Base-by-base conservation (phyloP, 2,329 filamentous ascomycete genomes). In the Aspergillus costaricaensis region DNA sequence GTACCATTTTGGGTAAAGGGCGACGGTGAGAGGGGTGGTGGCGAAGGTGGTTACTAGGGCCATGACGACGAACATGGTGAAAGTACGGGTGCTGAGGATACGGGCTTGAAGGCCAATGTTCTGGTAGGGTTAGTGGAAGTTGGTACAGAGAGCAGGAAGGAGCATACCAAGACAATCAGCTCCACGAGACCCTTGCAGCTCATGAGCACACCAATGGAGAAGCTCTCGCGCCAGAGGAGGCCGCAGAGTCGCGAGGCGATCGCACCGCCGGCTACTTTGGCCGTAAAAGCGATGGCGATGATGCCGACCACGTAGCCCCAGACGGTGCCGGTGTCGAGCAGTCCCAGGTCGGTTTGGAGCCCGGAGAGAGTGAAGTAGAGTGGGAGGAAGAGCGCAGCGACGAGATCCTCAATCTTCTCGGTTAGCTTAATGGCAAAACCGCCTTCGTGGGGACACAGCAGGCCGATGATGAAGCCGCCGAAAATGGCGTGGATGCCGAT, bases 401-500 rank as follows among this genome's bases (percentile, higher is more conserved):
- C 88, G 10, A 97, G 80, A 82, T 98, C 94, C 74, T 98, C 94
- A 61, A 98, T 88, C 81, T 97, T 97, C 72, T 96, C 92, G 0
- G 92, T 95, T 43, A 96, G 81, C 67, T 93, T 93, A 76, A 96
- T 95, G 21, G 91, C 90, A 71, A 96, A 96, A 27, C 92, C 91
- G 52, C 91, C 90, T 60, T 96, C 91, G 70, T 95, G 92, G 0
- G 93, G 94, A 67, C 92, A 92, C 59, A 98, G 95, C 25, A 98
- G 76, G 1, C 94, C 94, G 44, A 94, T 86, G 60, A 97, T 82
- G 73, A 98, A 98, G 3, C 90, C 92, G 44, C 94, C 94, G 70
- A 98, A 98, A 72, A 98, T 97, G 58, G 94, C 86, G 74, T 98
- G 94, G 1, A 97, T 88, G 50, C 94, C 94, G 70, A 98, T 96